These are phyloP conservation scores for Gracilaria domingensis DNA, from an alignment of 23 red algal species.

Conservation along the genomic window DNA sequence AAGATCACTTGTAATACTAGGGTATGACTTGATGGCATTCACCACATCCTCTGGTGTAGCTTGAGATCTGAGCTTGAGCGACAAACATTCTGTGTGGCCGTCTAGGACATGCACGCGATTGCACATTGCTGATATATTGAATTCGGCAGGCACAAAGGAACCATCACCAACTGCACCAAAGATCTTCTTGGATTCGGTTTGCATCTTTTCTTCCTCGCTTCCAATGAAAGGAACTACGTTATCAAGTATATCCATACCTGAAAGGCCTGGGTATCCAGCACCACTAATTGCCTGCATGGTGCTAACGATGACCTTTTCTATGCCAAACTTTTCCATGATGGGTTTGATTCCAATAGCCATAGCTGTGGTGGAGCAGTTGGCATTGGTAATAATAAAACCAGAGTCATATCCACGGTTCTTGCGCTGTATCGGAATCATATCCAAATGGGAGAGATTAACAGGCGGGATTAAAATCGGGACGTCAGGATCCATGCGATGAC, in stretches of 20 bases:
- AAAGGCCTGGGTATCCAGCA: conserved; percentile 94
- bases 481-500: conserved; percentile 96
- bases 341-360: conserved; percentile 93
- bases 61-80: conserved; percentile 74
- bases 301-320: conserved; percentile 84
- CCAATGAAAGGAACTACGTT: conserved; percentile 98
- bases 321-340: conserved; percentile 86
- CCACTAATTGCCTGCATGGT: conserved; percentile 99
- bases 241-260: conserved; percentile 96
- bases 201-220: conserved; percentile 97
- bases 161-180: conserved; percentile 55
- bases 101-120: conserved; percentile 98
- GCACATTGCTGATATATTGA: conserved; percentile 97
- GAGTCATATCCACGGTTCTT: conserved; percentile 43
- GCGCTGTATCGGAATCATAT: conserved; percentile 79
- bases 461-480: conserved; percentile 98
- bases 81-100: conserved; percentile 94
- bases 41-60: conserved; percentile 85
- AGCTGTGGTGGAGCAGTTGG: conserved; percentile 96
- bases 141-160: conserved; percentile 72
- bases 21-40: conserved; percentile 84
- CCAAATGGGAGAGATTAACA: conserved; percentile 90
- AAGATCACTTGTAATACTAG: conserved; percentile 79
- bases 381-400: conserved; percentile 95
- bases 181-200: conserved; percentile 92